These are phyloP conservation scores for Hemileia vastatrix DNA, from an alignment of 1,284 basidiomycete genomes.

Conservation along the genomic window DNA sequence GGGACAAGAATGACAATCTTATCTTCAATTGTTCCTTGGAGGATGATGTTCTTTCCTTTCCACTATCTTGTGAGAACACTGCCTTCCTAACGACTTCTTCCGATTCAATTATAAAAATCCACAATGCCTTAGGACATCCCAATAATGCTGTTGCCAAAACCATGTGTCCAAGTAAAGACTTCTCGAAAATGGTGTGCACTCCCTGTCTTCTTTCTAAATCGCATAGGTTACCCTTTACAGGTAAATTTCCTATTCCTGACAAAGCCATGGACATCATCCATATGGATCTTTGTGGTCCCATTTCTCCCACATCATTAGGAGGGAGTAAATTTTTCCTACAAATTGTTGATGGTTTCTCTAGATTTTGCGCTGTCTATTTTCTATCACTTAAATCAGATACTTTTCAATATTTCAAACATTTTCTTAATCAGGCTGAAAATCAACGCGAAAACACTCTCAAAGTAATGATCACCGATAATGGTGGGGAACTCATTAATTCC, in stretches of 20 bases:
- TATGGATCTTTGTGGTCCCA: no score
- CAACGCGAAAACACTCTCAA: conserved; percentile 37
- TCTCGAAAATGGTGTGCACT: not conserved
- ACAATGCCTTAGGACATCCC: no score
- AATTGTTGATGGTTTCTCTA: not conserved
- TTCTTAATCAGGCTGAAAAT: conserved; percentile 35
- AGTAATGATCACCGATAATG: conserved; percentile 42
- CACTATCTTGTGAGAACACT: no score
- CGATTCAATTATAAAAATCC: no score
- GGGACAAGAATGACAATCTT: no score
- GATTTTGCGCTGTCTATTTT: not conserved
- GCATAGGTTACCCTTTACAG: not conserved
- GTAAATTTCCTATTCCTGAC: not conserved
- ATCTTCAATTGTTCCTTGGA: no score
- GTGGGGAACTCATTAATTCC: conserved; percentile 34
- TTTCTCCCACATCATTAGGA: not conserved
- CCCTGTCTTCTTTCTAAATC: not conserved
- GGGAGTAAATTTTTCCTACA: conserved; percentile 1
- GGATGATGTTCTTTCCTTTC: no score
- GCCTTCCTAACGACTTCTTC: no score
- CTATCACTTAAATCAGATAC: conserved; percentile 10
- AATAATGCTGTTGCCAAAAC: no score
- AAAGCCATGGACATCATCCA: not conserved
- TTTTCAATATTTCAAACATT: conserved; percentile 35
- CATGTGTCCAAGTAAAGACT: no score